These are phyloP conservation scores for Suaeda aralocaspica DNA, from an alignment of 148 eudicot species.

Conservation along the genomic window DNA sequence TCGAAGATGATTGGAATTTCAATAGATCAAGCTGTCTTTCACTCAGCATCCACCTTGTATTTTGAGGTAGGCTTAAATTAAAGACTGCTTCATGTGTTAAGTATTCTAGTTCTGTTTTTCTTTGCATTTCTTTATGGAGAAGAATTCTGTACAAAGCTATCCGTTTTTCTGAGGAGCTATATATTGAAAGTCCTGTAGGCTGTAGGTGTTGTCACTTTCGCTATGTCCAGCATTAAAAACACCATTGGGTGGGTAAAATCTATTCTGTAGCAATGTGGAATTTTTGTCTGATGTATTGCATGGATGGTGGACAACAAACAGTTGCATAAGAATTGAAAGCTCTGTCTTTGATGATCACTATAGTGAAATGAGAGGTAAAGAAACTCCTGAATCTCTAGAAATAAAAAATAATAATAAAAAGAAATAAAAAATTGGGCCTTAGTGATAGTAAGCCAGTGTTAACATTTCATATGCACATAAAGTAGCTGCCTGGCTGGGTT, in stretches of 20 bases:
- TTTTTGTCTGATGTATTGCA: background rate
- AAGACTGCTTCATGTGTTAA: background rate
- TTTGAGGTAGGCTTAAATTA: slow-evolving; percentile 42
- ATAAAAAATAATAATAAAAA: too few species aligned
- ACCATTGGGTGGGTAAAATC: background rate
- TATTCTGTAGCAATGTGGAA: background rate
- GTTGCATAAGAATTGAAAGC: too few species aligned
- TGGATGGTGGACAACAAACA: too few species aligned
- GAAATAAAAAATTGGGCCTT: too few species aligned
- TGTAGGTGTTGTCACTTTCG: background rate
- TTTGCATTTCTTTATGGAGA: background rate
- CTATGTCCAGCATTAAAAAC: background rate
- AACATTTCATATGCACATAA: too few species aligned
- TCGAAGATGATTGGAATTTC: slow-evolving; percentile 76
- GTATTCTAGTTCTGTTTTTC: background rate
- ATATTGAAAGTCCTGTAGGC: background rate
- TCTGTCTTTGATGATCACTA: too few species aligned
- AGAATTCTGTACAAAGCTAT: background rate
- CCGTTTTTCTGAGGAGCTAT: background rate
- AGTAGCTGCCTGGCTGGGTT: too few species aligned
- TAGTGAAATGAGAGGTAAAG: too few species aligned
- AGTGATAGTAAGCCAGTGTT: too few species aligned
- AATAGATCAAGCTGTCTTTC: slow-evolving; percentile 61
- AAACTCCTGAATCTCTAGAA: too few species aligned
- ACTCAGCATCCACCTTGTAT: slow-evolving; percentile 61